Evolutionary conservation across 73 alveolate species (phyloP), one percentile per base, ranked within the genome.

Genomic region (Stentor coeruleus): DNA sequence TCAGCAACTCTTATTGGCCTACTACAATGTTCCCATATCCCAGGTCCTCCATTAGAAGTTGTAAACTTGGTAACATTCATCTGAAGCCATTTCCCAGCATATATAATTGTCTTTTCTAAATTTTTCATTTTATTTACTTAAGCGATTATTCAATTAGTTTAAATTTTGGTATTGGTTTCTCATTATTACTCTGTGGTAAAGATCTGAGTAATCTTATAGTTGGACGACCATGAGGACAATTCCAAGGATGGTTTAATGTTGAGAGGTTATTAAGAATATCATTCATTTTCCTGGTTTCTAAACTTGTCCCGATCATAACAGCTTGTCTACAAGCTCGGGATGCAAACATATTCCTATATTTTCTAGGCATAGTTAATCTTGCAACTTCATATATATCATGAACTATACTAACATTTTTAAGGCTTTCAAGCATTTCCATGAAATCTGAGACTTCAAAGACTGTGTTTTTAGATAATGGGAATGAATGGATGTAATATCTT

Each of bases 211-310:
- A 39, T 38, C 66, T 75, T 14, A 97, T 86, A 33, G 99, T 97
- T 1, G 99, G 99, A 35, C 99, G 85, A 39, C 99, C 99, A 89
- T 97, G 99, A 42, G 99, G 99, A 76, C 99, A 97, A 89, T 96
- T 95, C 99, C 99, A 97, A 1, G 99, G 99, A 33, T 96, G 87
- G 59, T 93, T 91, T 11, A 97, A 84, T 42, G 90, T 85, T 4
- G 95, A 60, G 89, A 97, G 86, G 83, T 96, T 94, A n/a, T 82
- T 57, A 4, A 96, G 91, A 39, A 97, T 88, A 76, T 89, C 90
- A 73, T 85, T 91, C 99, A 97, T 97, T 74, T 93, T 81, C 59
- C 74, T 59, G 58, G 74, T 58, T 83, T 90, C 93, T 57, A 97
- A 77, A 35, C 92, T 89, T 3, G 82, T 88, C 0, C 99, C 99